Evolutionary conservation across 495 filamentous ascomycete genomes (phyloP), one percentile per base, ranked within the genome.

Genomic region (Penicillium chermesinum): DNA sequence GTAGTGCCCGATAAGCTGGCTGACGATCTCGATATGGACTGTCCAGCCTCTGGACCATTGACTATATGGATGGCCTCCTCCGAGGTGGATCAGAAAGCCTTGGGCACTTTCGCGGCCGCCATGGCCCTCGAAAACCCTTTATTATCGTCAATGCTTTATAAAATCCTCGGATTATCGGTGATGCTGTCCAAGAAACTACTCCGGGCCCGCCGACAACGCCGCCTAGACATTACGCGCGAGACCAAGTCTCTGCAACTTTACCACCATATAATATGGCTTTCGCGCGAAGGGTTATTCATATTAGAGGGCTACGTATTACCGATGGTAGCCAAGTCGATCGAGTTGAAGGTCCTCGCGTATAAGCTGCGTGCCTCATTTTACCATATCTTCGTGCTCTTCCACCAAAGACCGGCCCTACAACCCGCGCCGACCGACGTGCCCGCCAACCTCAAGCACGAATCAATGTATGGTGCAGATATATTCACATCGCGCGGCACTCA

Each of bases 351-450:
- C 8, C 79, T 98, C 41, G 82, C 87, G 7, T 86, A 86, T 67
- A 98, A 97, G 68, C 78, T 98, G 16, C 83, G 89, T 48, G 93
- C 94, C 5, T 90, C 85, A 19, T 95, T 96, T 58, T 91, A 93
- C 57, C 93, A 98, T 70, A 88, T 98, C 49, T 96, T 95, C 61
- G 95, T 95, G 42, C 77, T 96, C 13, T 98, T 96, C 62, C 89
- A 95, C 70, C 95, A 96, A 66, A 72, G 82, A 40, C 83, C 83
- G 7, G 70, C 75, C 4, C 64, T 84, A 50, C 74, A 73, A 39
- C 65, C 71, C 14, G 57, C 70, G 36, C 69, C 73, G 15, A 67
- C 73, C 42, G 50, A 61, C 8, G 47, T 67, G 55, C 58, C 68
- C 58, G 14, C 58, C 47, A 14, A 56, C 36, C 41, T 54, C 44